Evolutionary conservation across 495 filamentous ascomycete genomes (phyloP).

Genomic region (Choiromyces venosus): DNA sequence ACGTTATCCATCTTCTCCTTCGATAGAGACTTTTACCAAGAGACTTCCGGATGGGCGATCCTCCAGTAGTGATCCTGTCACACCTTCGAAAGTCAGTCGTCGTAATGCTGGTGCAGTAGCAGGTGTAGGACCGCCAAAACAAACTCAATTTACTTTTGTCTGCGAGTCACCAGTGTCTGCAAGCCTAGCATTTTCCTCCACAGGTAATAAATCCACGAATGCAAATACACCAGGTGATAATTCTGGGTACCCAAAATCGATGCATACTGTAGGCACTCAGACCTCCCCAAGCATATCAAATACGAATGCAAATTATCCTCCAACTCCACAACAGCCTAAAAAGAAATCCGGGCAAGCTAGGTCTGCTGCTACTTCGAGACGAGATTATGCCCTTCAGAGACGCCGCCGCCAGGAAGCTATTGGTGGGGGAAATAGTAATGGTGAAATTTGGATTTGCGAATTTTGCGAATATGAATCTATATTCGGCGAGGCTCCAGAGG

Average conservation of each 20-base stretch:
- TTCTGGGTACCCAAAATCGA: slow-evolving; percentile 30
- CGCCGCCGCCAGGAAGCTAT: slow-evolving; percentile 60
- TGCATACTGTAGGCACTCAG: slow-evolving; percentile 42
- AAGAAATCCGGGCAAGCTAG: slow-evolving; percentile 53
- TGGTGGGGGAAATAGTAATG: slow-evolving; percentile 65
- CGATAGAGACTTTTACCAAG: slow-evolving; percentile 28
- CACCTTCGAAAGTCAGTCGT: slow-evolving; percentile 26
- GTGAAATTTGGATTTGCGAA: slow-evolving; percentile 87
- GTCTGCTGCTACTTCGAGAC: slow-evolving; percentile 43
- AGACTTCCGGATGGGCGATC: slow-evolving; percentile 17
- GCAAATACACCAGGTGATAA: slow-evolving; percentile 14
- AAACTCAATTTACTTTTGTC: slow-evolving; percentile 42
- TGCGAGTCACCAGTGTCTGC: slow-evolving; percentile 40
- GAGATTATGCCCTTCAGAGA: slow-evolving; percentile 56
- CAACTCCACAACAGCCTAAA: slow-evolving; percentile 48
- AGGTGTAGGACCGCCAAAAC: slow-evolving; percentile 35
- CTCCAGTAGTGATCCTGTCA: slow-evolving; percentile 23
- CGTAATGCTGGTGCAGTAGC: slow-evolving; percentile 8
- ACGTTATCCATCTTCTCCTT: slow-evolving; percentile 36
- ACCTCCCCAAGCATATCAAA: slow-evolving; percentile 42
- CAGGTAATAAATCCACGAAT: slow-evolving; percentile 6
- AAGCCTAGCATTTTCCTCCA: slow-evolving; percentile 30
- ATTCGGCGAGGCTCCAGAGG: slow-evolving; percentile 73
- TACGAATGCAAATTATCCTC: slow-evolving; percentile 34
- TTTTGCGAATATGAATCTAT: slow-evolving; percentile 87